Percentiles rank a stretch among this genome's conserved stretches.
phyloP scores from a whole-genome alignment of 768 basidiomycete genomes.

The Daedalea quercina region DNA sequence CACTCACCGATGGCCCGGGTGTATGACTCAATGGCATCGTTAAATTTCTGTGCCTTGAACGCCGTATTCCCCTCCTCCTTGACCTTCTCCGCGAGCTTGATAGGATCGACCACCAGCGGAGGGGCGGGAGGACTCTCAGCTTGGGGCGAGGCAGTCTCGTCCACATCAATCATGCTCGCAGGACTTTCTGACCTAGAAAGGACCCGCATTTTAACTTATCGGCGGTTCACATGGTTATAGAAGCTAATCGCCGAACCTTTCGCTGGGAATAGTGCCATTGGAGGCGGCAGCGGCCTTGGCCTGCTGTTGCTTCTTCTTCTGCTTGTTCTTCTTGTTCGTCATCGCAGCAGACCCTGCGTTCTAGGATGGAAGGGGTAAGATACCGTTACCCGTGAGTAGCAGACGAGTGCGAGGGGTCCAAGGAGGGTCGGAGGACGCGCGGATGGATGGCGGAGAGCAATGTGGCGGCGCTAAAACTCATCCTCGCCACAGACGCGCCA shows the following conservation, averaged over 20 bases:
- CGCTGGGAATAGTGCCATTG: constrained; percentile 3
- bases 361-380: background rate
- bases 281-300: constrained; percentile 6
- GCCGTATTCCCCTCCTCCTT: constrained; percentile 74
- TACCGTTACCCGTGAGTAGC: no score
- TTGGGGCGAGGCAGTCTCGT: constrained; percentile 1
- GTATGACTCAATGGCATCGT: constrained; percentile 68
- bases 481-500: background rate
- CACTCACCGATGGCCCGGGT: constrained; percentile 63
- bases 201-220: constrained; percentile 6
- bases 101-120: constrained; percentile 25
- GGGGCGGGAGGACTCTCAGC: background rate
- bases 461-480: background rate
- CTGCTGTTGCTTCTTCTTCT: constrained; percentile 15
- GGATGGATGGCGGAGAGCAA: background rate
- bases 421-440: background rate
- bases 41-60: constrained; percentile 62
- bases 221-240: background rate
- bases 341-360: background rate
- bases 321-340: constrained; percentile 17
- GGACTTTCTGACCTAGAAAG: constrained; percentile 8
- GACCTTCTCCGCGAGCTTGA: constrained; percentile 47
- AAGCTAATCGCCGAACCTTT: constrained; percentile 1
- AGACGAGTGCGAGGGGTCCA: no score
- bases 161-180: background rate